Base-by-base conservation (phyloP, 73 alveolate genomes). In the Paramecium pentaurelia region DNA sequence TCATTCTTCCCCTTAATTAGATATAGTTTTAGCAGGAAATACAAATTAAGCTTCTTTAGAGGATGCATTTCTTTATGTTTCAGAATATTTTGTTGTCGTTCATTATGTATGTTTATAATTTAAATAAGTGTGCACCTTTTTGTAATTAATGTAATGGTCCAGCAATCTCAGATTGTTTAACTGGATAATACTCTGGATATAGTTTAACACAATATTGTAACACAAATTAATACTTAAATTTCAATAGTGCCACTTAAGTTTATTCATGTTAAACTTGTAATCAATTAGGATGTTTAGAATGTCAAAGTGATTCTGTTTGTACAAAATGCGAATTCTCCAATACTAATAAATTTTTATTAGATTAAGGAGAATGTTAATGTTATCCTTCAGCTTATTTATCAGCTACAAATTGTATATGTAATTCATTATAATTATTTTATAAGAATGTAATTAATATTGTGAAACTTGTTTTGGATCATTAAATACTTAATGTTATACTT, bases 111-210 rank as follows among this genome's bases (percentile, higher is more conserved):
- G 12, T 54, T 18, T 54, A n/a, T 18, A 5, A 54, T n/a, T 5
- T 54, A 4, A 18, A 68, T 68, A 68, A 68, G 84, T 68, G 84
- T 68, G 84, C 84, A 11, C 84, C 84, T 1, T 68, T 68, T 68
- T 68, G 84, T 68, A 68, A 14, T 32, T 4, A 1, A 27, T 68
- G 84, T 68, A 8, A 28, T 32, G 84, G 84, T 32, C 84, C 84
- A 25, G 25, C 25, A 8, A 28, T 32, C 14, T 68, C 84, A 68
- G 84, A 68, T 68, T 68, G 84, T 68, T 12, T 3, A 3, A 18
- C 32, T 18, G 70, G 70, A 16, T 22, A 22, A 22, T 54, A 54
- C 25, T 18, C 32, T 54, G 70, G 70, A 54, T 20, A n/a, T 18
- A 54, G 70, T 54, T 2, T 18, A 18, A 18, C 32, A 2, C 1